A percentile compares a stretch with the other conserved stretches of the same genome.
Evolutionary conservation across 306 rosid genomes (phyloP).

Genomic region (Malus domestica): DNA sequence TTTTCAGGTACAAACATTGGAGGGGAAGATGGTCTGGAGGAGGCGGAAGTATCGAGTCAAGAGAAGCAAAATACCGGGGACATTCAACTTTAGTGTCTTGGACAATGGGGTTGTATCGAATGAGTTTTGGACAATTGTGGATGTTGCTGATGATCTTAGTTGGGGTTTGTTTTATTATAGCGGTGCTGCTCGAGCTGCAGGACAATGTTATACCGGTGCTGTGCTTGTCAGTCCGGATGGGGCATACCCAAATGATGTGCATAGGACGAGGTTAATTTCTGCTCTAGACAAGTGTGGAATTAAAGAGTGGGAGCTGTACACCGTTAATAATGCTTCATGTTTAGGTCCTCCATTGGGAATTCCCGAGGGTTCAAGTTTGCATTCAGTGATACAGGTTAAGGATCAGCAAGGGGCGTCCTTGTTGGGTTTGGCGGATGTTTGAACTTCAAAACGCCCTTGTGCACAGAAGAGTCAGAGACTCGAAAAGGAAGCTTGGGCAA

Average conservation of each 20-base stretch:
- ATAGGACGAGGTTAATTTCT: conserved; percentile 29
- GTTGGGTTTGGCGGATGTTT: background rate
- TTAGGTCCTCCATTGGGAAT: conserved; percentile 60
- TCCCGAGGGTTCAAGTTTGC: conserved; percentile 63
- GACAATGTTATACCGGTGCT: conserved; percentile 78
- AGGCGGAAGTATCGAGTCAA: conserved; percentile 70
- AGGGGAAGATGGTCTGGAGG: conserved; percentile 74
- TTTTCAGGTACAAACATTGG: conserved; percentile 73
- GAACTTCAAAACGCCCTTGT: background rate
- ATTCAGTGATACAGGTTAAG: conserved; percentile 15
- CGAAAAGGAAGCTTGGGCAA: background rate
- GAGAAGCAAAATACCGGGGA: conserved; percentile 59
- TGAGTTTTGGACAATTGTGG: conserved; percentile 83
- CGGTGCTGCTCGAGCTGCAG: conserved; percentile 84
- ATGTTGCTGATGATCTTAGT: conserved; percentile 59
- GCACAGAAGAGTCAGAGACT: background rate
- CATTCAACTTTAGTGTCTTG: conserved; percentile 68
- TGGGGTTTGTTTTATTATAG: conserved; percentile 83
- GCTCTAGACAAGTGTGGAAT: conserved; percentile 69
- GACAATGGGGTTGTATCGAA: conserved; percentile 88
- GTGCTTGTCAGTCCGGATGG: conserved; percentile 85
- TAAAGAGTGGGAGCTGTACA: conserved; percentile 62
- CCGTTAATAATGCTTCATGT: conserved; percentile 66
- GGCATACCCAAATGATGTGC: conserved; percentile 38
- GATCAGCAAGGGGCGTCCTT: background rate